Evolutionary conservation across 805 yeast genomes (phyloP).

Genomic region (Metschnikowia peoriensis): DNA sequence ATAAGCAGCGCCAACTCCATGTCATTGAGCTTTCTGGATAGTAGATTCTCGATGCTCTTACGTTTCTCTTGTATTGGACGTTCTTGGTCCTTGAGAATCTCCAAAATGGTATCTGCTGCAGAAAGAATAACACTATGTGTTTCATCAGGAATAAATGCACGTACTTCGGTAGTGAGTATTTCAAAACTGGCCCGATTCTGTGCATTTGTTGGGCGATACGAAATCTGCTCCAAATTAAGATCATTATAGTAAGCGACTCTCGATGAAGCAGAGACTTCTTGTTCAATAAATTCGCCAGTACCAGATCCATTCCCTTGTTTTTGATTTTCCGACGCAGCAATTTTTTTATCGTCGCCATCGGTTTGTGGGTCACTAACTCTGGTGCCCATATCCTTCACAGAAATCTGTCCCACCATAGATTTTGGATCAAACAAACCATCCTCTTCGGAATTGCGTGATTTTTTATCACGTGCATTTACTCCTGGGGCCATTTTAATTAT

Average conservation of each 20-base stretch:
- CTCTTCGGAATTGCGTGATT: conserved; percentile 31
- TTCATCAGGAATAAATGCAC: conserved; percentile 63
- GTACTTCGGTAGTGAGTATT: conserved; percentile 57
- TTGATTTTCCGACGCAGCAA: neutral
- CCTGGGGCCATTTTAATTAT: neutral
- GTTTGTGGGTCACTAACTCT: conserved; percentile 20
- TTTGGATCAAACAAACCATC: conserved; percentile 57
- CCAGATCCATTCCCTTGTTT: neutral
- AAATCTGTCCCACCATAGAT: conserved; percentile 68
- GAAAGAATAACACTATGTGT: conserved; percentile 70
- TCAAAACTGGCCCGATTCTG: conserved; percentile 53
- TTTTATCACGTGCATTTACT: neutral
- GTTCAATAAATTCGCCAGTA: too few relatives aligned
- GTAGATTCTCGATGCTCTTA: conserved; percentile 48
- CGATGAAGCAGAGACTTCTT: neutral
- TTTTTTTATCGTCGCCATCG: neutral
- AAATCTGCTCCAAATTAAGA: conserved; percentile 43
- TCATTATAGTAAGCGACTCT: conserved; percentile 6
- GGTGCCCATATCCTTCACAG: conserved; percentile 68
- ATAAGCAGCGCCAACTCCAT: conserved; percentile 47
- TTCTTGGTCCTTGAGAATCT: conserved; percentile 48
- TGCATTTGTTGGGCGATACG: conserved; percentile 62
- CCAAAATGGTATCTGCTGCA: conserved; percentile 66
- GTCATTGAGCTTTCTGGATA: conserved; percentile 40
- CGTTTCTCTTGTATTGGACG: conserved; percentile 45